These are phyloP conservation scores for Penicillium atrosanguineum DNA, from an alignment of 495 filamentous ascomycete genomes.

Conservation along the genomic window DNA sequence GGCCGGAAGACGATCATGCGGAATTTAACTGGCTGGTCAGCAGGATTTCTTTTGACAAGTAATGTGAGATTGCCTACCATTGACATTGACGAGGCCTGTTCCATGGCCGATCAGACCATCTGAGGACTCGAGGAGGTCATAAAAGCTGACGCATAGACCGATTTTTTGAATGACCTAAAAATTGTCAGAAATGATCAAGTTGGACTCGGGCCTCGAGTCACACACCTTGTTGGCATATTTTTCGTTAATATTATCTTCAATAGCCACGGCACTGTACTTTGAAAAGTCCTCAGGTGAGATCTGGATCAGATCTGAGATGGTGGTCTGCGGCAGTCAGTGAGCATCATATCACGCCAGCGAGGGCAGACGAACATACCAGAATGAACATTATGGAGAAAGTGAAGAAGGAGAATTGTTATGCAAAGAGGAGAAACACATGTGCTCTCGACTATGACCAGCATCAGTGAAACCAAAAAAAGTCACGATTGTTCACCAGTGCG, in stretches of 20 bases:
- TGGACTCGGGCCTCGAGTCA: background rate
- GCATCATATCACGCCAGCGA: background rate
- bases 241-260: constrained; percentile 91
- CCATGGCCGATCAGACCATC: constrained; percentile 93
- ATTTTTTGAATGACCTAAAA: constrained; percentile 68
- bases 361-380: constrained; percentile 38
- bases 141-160: constrained; percentile 88
- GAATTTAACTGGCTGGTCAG: constrained; percentile 68
- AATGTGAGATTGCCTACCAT: constrained; percentile 52
- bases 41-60: background rate
- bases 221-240: constrained; percentile 92
- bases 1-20: constrained; percentile 90
- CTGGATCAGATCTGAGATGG: constrained; percentile 87
- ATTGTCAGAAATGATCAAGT: background rate
- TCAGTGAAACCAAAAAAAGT: constrained; percentile 1
- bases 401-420: background rate
- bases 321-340: constrained; percentile 42
- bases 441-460: background rate
- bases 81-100: constrained; percentile 84
- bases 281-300: constrained; percentile 83
- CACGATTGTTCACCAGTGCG: background rate
- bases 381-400: constrained; percentile 51
- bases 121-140: constrained; percentile 78
- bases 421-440: background rate
- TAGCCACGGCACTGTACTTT: constrained; percentile 70